These are phyloP conservation scores for Fusarium decemcellulare DNA, from an alignment of 2,329 filamentous ascomycete species.

Conservation along the genomic window DNA sequence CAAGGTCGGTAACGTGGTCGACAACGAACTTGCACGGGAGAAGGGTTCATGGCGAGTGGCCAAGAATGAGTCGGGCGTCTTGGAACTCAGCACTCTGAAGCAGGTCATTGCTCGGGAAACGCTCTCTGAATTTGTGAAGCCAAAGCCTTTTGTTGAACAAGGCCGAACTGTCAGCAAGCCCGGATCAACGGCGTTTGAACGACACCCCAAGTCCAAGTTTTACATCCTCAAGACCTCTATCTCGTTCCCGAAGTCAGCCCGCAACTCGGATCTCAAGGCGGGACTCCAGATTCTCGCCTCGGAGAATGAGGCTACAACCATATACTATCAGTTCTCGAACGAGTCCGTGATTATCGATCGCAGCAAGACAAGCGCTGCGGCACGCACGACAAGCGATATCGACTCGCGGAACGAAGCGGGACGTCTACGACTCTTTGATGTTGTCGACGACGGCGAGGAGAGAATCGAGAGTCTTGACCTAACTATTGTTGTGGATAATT, in stretches of 20 bases:
- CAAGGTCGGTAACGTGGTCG: constrained; percentile 56
- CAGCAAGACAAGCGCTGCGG: constrained; percentile 57
- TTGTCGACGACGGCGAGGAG: constrained; percentile 46
- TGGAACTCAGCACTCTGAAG: constrained; percentile 55
- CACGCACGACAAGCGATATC: constrained; percentile 55
- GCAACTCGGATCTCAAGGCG: constrained; percentile 53
- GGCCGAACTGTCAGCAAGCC: constrained; percentile 40
- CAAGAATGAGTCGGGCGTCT: constrained; percentile 48
- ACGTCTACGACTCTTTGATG: constrained; percentile 57
- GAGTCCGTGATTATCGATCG: constrained; percentile 59
- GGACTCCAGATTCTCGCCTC: constrained; percentile 59
- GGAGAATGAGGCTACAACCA: constrained; percentile 55
- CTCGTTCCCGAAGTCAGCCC: constrained; percentile 53
- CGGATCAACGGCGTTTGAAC: constrained; percentile 25
- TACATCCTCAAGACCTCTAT: constrained; percentile 55
- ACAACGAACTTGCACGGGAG: constrained; percentile 56
- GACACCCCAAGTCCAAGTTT: constrained; percentile 51
- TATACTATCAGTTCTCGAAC: constrained; percentile 62
- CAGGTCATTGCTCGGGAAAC: constrained; percentile 57
- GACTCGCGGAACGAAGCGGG: constrained; percentile 55
- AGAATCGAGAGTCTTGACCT: constrained; percentile 55
- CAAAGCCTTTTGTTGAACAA: constrained; percentile 41
- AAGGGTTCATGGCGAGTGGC: constrained; percentile 56
- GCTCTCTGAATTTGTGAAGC: constrained; percentile 48
- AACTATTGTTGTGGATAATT: constrained; percentile 58